Percentiles rank a stretch among this genome's conserved stretches.
These are phyloP conservation scores for Schoenoplectus triqueter DNA, from an alignment of 202 grass and related monocot species.

Conservation along the genomic window DNA sequence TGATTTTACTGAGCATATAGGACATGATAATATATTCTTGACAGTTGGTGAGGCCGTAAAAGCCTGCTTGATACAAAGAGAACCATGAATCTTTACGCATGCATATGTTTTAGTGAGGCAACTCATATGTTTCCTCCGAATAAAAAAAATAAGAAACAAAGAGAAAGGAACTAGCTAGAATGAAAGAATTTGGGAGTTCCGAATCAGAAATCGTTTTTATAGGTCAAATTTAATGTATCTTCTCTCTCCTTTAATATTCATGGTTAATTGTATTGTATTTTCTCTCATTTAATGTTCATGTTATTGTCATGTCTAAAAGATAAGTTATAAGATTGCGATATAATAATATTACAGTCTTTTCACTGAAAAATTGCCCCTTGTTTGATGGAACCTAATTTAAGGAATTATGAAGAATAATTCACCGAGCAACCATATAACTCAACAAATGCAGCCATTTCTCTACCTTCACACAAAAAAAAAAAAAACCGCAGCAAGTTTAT, in stretches of 20 bases:
- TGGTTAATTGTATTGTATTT: neutral
- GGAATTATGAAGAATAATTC: too few relatives aligned
- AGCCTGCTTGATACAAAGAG: constrained; percentile 58
- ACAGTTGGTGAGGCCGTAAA: constrained; percentile 70
- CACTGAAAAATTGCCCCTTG: too few relatives aligned
- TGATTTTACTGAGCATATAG: constrained; percentile 67
- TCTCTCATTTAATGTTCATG: neutral
- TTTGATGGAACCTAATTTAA: too few relatives aligned
- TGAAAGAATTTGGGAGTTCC: neutral
- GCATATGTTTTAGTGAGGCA: constrained; percentile 11
- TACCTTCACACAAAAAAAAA: too few relatives aligned
- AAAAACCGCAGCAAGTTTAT: too few relatives aligned
- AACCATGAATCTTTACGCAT: constrained; percentile 50
- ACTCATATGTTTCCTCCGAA: constrained; percentile 30
- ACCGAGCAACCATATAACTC: too few relatives aligned
- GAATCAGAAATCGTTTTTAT: neutral
- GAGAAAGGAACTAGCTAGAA: neutral
- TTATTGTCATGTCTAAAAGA: too few relatives aligned
- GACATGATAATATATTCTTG: constrained; percentile 66
- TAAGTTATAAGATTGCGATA: too few relatives aligned
- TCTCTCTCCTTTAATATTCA: neutral
- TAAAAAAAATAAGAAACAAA: neutral
- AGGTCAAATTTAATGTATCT: neutral
- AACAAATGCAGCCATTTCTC: too few relatives aligned
- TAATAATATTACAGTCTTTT: too few relatives aligned